Evolutionary conservation across 495 filamentous ascomycete genomes (phyloP).

Genomic region (Amorphotheca resinae): DNA sequence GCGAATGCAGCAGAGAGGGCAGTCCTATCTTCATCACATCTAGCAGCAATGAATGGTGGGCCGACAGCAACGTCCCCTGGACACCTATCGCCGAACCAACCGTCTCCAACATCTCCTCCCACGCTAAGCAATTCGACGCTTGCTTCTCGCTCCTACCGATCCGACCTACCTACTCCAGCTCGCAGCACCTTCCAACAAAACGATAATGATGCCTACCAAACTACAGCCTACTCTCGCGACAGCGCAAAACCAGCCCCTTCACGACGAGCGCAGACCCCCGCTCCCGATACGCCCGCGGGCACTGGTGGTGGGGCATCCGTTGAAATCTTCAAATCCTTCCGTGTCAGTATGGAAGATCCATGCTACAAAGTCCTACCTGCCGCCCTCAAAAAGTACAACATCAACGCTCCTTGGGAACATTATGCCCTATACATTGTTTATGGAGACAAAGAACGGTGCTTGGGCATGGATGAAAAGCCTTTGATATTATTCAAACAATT

Average conservation of each 20-base stretch:
- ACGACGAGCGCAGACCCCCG: constrained; percentile 38
- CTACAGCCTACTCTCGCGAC: constrained; percentile 26
- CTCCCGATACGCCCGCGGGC: constrained; percentile 33
- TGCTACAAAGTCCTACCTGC: constrained; percentile 95
- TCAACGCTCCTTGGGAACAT: constrained; percentile 91
- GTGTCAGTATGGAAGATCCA: constrained; percentile 93
- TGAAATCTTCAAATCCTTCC: constrained; percentile 97
- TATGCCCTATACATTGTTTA: constrained; percentile 97
- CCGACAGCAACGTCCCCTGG: constrained; percentile 37
- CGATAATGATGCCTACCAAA: constrained; percentile 30
- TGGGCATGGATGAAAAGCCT: constrained; percentile 84
- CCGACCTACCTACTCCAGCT: constrained; percentile 34
- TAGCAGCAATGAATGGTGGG: constrained; percentile 60
- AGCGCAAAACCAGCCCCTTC: constrained; percentile 26
- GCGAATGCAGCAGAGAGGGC: constrained; percentile 42
- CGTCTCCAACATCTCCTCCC: constrained; percentile 41
- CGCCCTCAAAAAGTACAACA: constrained; percentile 94
- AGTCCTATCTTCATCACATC: constrained; percentile 61
- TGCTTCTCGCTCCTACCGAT: constrained; percentile 42
- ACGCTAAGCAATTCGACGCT: constrained; percentile 31
- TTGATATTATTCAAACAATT: constrained; percentile 94
- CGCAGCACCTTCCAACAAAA: constrained; percentile 33
- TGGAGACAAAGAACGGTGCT: constrained; percentile 89
- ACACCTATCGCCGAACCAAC: constrained; percentile 52
- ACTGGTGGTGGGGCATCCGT: constrained; percentile 39